phyloP scores from a whole-genome alignment of 106 monocot species.

The Narthecium ossifragum region DNA sequence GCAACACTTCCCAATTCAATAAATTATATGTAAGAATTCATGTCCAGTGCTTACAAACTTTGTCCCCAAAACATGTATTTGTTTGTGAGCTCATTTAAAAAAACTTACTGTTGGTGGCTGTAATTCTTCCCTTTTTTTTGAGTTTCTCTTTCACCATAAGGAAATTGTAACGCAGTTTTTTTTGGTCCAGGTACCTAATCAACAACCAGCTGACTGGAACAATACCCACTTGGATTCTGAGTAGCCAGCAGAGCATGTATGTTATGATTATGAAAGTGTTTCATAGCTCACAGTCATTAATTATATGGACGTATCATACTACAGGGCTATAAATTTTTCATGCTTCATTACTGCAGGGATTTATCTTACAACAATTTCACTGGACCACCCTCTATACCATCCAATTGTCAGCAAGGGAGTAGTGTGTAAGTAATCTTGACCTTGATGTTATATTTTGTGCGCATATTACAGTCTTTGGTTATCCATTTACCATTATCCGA shows the following conservation, averaged over 20 bases:
- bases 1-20: constrained; percentile 4
- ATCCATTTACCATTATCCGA: background rate
- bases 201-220: constrained; percentile 62
- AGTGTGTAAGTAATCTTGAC: constrained; percentile 34
- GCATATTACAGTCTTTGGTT: background rate
- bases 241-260: constrained; percentile 38
- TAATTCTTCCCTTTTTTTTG: background rate
- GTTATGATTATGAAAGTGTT: constrained; percentile 11
- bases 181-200: constrained; percentile 53
- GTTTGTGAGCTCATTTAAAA: too few species aligned
- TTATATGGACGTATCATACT: background rate
- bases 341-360: constrained; percentile 42
- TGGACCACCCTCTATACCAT: constrained; percentile 24
- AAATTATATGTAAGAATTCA: constrained; percentile 39
- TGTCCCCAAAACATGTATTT: too few species aligned
- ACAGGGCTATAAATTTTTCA: background rate
- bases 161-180: too few species aligned
- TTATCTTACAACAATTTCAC: constrained; percentile 74
- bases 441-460: background rate
- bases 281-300: too few species aligned
- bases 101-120: too few species aligned
- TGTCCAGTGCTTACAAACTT: constrained; percentile 1
- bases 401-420: constrained; percentile 26
- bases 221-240: constrained; percentile 67
- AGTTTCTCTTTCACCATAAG: too few species aligned